phyloP scores from a whole-genome alignment of 208 protist species.

The Entamoeba histolytica region DNA sequence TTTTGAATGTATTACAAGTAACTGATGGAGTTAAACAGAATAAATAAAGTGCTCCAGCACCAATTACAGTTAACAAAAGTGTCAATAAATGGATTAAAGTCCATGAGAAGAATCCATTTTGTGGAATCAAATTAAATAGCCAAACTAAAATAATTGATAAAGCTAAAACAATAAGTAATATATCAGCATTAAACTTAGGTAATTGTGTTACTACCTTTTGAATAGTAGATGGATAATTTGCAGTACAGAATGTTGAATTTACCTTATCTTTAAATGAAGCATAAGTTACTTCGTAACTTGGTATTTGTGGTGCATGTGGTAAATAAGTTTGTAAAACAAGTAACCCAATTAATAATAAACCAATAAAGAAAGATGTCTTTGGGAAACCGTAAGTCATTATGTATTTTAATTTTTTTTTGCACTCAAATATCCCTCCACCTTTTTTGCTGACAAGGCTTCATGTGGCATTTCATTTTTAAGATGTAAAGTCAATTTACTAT shows the following conservation, averaged over 20 bases:
- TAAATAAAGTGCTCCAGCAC: background rate
- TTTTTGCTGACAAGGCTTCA: too few species aligned
- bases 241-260: background rate
- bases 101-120: background rate
- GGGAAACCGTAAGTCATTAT: background rate
- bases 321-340: background rate
- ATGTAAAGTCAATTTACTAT: too few species aligned
- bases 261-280: background rate
- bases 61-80: background rate
- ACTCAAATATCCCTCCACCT: too few species aligned
- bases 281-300: background rate
- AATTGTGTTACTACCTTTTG: background rate
- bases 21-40: background rate
- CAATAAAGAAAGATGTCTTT: background rate
- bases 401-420: background rate
- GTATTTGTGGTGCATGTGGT: background rate
- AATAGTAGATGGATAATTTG: background rate
- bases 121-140: background rate
- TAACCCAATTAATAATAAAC: background rate
- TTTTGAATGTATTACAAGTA: background rate
- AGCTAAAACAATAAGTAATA: background rate
- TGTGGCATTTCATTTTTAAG: too few species aligned
- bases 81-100: background rate
- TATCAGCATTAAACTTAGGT: background rate
- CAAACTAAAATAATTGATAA: background rate